Evolutionary conservation across 371 early-diverging fungal species (phyloP).

Genomic region (Mucor racemosus): DNA sequence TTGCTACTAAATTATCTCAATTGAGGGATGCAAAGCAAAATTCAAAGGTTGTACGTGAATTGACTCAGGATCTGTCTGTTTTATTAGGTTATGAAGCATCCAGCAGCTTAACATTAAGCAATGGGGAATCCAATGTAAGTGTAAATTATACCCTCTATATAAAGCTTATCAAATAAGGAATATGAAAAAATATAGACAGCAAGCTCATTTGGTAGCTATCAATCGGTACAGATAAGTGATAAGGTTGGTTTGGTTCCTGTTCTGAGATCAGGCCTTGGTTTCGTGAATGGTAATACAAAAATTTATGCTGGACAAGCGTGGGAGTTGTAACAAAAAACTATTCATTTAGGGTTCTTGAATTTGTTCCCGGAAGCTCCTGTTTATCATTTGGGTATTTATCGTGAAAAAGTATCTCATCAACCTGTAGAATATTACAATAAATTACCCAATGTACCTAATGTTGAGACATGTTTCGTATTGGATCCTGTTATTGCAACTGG

Average conservation of each 20-base stretch:
- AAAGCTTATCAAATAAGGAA: neutral
- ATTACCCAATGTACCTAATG: constrained; percentile 68
- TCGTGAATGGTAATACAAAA: constrained; percentile 64
- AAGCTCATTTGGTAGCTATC: constrained; percentile 58
- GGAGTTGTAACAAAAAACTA: neutral
- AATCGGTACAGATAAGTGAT: constrained; percentile 54
- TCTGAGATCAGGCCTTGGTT: constrained; percentile 78
- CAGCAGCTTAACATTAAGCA: constrained; percentile 35
- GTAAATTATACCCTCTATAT: constrained; percentile 1
- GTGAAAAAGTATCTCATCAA: constrained; percentile 80
- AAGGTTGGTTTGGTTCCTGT: constrained; percentile 81
- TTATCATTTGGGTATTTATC: constrained; percentile 81
- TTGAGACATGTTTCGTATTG: constrained; percentile 76
- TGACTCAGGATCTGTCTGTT: constrained; percentile 64
- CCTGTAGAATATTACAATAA: constrained; percentile 97
- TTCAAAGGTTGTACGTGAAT: constrained; percentile 71
- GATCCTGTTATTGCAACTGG: constrained; percentile 90
- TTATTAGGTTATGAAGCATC: constrained; percentile 79
- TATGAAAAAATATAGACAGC: constrained; percentile 9
- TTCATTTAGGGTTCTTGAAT: constrained; percentile 59
- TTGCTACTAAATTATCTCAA: constrained; percentile 71
- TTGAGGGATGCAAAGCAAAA: constrained; percentile 64
- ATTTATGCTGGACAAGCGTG: neutral
- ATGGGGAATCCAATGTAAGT: constrained; percentile 2
- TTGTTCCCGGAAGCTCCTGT: constrained; percentile 78